Percentiles rank a stretch among this genome's conserved stretches.
Evolutionary conservation across 495 filamentous ascomycete genomes (phyloP).

Genomic region (Trichocladium antarcticum): DNA sequence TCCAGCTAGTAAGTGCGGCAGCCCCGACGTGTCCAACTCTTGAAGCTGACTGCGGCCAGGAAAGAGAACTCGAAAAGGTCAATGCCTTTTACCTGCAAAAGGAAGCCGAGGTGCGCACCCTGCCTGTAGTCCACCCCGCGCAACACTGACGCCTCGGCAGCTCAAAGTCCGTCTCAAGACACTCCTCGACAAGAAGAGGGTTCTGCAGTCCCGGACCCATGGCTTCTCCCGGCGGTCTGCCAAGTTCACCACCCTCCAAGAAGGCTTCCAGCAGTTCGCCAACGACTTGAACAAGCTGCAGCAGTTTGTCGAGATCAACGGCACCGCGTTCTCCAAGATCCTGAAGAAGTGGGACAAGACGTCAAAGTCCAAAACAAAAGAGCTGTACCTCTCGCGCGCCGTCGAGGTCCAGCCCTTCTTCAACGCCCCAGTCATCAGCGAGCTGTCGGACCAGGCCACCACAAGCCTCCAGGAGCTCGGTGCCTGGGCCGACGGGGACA

Average conservation of each 20-base stretch:
- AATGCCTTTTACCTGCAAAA: constrained; percentile 97
- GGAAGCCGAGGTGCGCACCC: constrained; percentile 72
- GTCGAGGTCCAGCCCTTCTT: constrained; percentile 98
- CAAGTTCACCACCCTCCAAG: constrained; percentile 84
- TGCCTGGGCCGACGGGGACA: constrained; percentile 93
- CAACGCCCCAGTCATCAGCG: constrained; percentile 90
- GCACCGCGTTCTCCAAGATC: constrained; percentile 94
- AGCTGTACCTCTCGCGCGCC: constrained; percentile 87
- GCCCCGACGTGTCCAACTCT: background rate
- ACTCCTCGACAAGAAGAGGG: constrained; percentile 84
- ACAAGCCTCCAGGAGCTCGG: constrained; percentile 85
- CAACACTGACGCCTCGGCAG: constrained; percentile 34
- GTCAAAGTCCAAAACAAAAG: constrained; percentile 96
- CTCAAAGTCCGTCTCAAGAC: constrained; percentile 86
- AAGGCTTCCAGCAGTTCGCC: constrained; percentile 94
- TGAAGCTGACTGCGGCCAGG: constrained; percentile 43
- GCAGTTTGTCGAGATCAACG: constrained; percentile 97
- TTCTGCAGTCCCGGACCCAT: constrained; percentile 63
- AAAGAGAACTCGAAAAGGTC: constrained; percentile 96
- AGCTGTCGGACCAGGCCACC: constrained; percentile 90
- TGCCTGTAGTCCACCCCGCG: background rate
- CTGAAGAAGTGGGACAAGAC: constrained; percentile 99
- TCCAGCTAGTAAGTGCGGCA: constrained; percentile 61
- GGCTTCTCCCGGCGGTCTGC: constrained; percentile 74
- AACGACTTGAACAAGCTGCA: constrained; percentile 93